Conservation (phyloP, 306 rosid genomes). For the Lathyrus sativus region DNA sequence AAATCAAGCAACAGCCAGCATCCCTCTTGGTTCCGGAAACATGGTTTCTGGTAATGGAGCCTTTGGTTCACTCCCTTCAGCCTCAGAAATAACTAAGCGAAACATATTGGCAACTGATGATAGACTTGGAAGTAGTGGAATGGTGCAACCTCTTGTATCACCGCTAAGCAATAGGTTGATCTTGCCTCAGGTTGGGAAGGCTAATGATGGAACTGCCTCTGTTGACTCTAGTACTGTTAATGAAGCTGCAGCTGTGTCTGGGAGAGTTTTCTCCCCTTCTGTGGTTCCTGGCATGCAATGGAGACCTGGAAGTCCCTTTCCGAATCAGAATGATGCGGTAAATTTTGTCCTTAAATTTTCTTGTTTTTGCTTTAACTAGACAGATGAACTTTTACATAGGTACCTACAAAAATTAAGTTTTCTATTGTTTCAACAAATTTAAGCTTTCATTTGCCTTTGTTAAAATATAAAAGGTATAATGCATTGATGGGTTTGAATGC, state of each 20-base stretch:
- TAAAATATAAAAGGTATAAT: too few relatives aligned
- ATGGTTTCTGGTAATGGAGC: conserved; percentile 62
- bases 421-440: not conserved
- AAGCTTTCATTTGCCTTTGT: too few relatives aligned
- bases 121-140: conserved; percentile 75
- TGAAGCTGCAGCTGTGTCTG: conserved; percentile 71
- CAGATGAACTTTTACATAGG: conserved; percentile 13
- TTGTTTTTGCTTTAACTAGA: conserved; percentile 28
- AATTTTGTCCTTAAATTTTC: conserved; percentile 5
- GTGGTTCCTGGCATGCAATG: conserved; percentile 88
- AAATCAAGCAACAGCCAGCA: conserved; percentile 61
- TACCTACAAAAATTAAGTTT: not conserved
- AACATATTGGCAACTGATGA: conserved; percentile 81
- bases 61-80: conserved; percentile 66
- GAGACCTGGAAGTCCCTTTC: conserved; percentile 95
- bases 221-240: conserved; percentile 61
- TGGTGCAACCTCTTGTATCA: conserved; percentile 76
- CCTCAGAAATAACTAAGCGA: conserved; percentile 75
- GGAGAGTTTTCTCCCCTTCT: conserved; percentile 82
- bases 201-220: conserved; percentile 65
- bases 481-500: conserved; percentile 28
- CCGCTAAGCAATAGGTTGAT: conserved; percentile 67
- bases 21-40: conserved; percentile 65
- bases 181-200: conserved; percentile 72
- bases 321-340: conserved; percentile 78